Percentiles rank a stretch among this genome's conserved stretches.
Conservation (phyloP, 202 grass and related monocot species). For the Bolboschoenoplectus hybrid region DNA sequence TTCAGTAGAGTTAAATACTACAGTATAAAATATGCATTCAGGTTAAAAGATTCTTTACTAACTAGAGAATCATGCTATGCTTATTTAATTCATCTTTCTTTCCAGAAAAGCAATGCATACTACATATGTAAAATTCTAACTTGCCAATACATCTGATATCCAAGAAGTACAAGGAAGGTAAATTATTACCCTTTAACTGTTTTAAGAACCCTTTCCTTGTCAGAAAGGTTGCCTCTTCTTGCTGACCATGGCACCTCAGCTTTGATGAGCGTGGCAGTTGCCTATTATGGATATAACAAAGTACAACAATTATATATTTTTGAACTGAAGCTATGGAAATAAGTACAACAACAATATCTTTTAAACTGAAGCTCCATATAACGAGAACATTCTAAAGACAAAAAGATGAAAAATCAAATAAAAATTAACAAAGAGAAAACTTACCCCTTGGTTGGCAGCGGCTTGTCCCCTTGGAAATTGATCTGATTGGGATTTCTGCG, state of each 20-base stretch:
- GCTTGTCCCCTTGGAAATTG: background rate
- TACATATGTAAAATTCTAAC: slow-evolving; percentile 15
- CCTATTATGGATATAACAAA: slow-evolving; percentile 41
- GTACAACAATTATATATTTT: slow-evolving; percentile 27
- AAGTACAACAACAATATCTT: slow-evolving; percentile 33
- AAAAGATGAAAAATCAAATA: background rate
- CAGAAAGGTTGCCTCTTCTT: slow-evolving; percentile 58
- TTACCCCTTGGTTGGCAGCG: slow-evolving; percentile 35
- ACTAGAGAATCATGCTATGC: background rate
- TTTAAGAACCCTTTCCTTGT: slow-evolving; percentile 92
- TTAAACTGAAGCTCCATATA: background rate
- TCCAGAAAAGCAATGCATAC: background rate
- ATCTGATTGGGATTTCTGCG: slow-evolving; percentile 29
- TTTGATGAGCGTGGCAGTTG: slow-evolving; percentile 62
- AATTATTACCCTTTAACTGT: slow-evolving; percentile 93
- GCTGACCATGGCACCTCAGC: slow-evolving; percentile 83
- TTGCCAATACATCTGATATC: slow-evolving; percentile 2
- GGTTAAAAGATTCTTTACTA: background rate
- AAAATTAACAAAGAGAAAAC: background rate
- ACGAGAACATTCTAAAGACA: background rate
- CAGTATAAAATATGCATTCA: background rate
- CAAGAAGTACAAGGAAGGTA: slow-evolving; percentile 19
- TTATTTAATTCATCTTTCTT: background rate
- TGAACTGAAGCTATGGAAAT: slow-evolving; percentile 21
- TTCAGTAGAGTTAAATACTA: background rate